Evolutionary conservation across 2,329 filamentous ascomycete genomes (phyloP).

Genomic region (Talaromyces albobiverticillius): DNA sequence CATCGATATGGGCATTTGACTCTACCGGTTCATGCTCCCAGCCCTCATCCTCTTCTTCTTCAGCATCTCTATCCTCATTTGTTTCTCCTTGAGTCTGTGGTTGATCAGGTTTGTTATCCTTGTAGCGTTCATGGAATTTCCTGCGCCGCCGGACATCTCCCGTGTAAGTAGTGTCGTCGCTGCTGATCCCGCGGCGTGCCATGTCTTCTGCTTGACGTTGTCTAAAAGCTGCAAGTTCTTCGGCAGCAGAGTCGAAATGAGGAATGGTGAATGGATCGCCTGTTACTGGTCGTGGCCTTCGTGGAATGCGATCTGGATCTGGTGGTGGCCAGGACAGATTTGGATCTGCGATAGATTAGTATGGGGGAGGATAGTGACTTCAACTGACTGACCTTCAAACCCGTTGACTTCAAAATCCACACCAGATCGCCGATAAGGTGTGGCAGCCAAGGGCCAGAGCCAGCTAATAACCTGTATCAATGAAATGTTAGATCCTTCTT

Average conservation of each 20-base stretch:
- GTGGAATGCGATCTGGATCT: conserved; percentile 49
- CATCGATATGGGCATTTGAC: conserved; percentile 14
- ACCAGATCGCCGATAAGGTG: conserved; percentile 47
- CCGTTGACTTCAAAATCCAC: conserved; percentile 56
- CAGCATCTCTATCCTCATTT: neutral
- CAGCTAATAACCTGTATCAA: conserved; percentile 47
- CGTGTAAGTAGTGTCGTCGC: neutral
- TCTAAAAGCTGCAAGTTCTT: conserved; percentile 54
- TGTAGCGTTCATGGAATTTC: conserved; percentile 40
- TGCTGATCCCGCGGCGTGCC: conserved; percentile 37
- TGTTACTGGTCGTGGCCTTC: conserved; percentile 23
- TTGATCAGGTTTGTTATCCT: conserved; percentile 15
- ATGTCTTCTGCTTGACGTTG: conserved; percentile 53
- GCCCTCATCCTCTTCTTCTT: neutral
- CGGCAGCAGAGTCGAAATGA: conserved; percentile 31
- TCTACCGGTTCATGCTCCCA: conserved; percentile 11
- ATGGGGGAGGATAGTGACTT: neutral
- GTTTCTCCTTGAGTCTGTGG: conserved; percentile 21
- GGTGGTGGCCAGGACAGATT: conserved; percentile 46
- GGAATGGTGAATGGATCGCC: conserved; percentile 26
- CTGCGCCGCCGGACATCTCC: conserved; percentile 35
- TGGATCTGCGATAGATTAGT: conserved; percentile 25
- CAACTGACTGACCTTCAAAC: conserved; percentile 51
- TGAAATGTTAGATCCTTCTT: conserved; percentile 5
- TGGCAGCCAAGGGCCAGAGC: conserved; percentile 60